These are phyloP conservation scores for Platanthera guangdongensis DNA, from an alignment of 106 monocot genomes.

Conservation along the genomic window DNA sequence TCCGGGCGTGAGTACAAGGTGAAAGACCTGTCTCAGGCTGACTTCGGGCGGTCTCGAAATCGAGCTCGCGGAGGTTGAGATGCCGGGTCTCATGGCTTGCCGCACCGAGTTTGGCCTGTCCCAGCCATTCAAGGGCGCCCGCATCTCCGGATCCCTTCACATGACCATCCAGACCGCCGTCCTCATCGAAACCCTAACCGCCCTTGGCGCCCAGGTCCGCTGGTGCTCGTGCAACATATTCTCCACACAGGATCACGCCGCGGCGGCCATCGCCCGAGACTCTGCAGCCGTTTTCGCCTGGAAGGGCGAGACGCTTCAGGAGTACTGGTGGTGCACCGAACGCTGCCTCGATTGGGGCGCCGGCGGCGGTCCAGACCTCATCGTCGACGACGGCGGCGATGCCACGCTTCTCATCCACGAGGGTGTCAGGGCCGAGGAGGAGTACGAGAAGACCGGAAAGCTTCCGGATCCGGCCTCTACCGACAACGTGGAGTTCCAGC, in stretches of 20 bases:
- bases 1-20: constrained; percentile 72
- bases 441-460: constrained; percentile 30
- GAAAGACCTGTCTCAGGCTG: constrained; percentile 74
- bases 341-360: constrained; percentile 33
- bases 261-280: constrained; percentile 68
- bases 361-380: constrained; percentile 27
- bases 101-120: constrained; percentile 55
- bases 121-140: constrained; percentile 55
- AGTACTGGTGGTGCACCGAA: constrained; percentile 42
- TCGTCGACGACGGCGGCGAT: constrained; percentile 30
- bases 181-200: constrained; percentile 74
- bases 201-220: constrained; percentile 72
- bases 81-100: constrained; percentile 72
- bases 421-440: constrained; percentile 22
- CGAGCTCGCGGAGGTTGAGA: constrained; percentile 80
- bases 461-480: constrained; percentile 25
- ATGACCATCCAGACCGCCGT: constrained; percentile 88
- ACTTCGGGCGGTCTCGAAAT: constrained; percentile 72
- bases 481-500: constrained; percentile 34
- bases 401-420: constrained; percentile 25
- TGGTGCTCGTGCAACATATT: constrained; percentile 89
- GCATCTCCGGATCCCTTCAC: constrained; percentile 72
- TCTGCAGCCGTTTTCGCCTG: constrained; percentile 44
- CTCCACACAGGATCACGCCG: constrained; percentile 74
- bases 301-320: constrained; percentile 30